These are phyloP conservation scores for Noccaea bulbosa DNA, from an alignment of 345 rosid species.

Conservation along the genomic window DNA sequence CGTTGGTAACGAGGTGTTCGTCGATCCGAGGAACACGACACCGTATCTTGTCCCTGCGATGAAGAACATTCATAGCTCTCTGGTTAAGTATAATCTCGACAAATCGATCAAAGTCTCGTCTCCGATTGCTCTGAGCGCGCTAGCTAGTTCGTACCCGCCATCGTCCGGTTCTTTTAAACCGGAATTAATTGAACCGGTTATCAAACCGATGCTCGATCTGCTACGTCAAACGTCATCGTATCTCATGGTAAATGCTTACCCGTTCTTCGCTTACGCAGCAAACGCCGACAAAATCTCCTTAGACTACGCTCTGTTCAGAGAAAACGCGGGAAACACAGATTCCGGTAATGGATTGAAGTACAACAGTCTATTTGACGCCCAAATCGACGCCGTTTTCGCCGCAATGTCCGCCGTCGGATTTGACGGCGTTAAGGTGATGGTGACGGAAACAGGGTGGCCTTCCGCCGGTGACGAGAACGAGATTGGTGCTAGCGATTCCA, in stretches of 20 bases:
- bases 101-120: slow-evolving; percentile 66
- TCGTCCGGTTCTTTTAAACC: slow-evolving; percentile 75
- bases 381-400: slow-evolving; percentile 36
- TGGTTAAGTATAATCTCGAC: slow-evolving; percentile 54
- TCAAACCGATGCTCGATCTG: slow-evolving; percentile 78
- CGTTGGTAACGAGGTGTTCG: slow-evolving; percentile 89
- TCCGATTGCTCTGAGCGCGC: slow-evolving; percentile 68
- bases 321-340: slow-evolving; percentile 66
- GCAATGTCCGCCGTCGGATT: slow-evolving; percentile 36
- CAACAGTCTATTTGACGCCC: slow-evolving; percentile 33
- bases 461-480: slow-evolving; percentile 39
- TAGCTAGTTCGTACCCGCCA: slow-evolving; percentile 72
- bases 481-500: slow-evolving; percentile 16
- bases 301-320: slow-evolving; percentile 69
- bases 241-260: slow-evolving; percentile 83
- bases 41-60: slow-evolving; percentile 73
- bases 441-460: slow-evolving; percentile 45
- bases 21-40: slow-evolving; percentile 65
- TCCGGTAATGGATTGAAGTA: slow-evolving; percentile 67
- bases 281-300: slow-evolving; percentile 65
- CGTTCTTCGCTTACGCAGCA: slow-evolving; percentile 75
- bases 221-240: slow-evolving; percentile 60
- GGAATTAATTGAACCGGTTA: slow-evolving; percentile 55
- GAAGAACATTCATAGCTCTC: slow-evolving; percentile 67
- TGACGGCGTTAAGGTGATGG: slow-evolving; percentile 28